Percentiles rank a stretch among this genome's conserved stretches.
Conservation (phyloP, 2,329 filamentous ascomycete species). For the Alternaria alternata region DNA sequence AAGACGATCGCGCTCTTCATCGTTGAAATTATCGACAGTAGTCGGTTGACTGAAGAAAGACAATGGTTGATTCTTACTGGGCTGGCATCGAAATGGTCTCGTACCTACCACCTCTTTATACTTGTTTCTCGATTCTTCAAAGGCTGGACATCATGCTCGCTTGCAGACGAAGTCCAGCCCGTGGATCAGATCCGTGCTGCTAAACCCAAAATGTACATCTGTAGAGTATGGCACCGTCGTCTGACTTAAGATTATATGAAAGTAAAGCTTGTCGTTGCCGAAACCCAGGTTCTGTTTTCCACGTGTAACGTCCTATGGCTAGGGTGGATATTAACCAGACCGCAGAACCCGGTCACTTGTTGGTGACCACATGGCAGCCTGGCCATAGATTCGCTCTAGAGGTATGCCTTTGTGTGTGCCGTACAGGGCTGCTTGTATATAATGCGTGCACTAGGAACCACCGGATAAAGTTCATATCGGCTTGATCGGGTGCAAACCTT, state of each 20-base stretch:
- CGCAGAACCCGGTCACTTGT: neutral
- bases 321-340: conserved; percentile 15
- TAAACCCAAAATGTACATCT: neutral
- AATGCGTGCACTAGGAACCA: conserved; percentile 8
- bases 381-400: neutral
- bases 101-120: conserved; percentile 7
- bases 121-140: neutral
- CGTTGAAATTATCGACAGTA: neutral
- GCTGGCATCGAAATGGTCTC: neutral
- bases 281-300: conserved; percentile 7
- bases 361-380: conserved; percentile 1
- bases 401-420: neutral
- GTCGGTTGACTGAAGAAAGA: neutral
- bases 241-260: conserved; percentile 19
- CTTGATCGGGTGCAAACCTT: neutral
- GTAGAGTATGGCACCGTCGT: conserved; percentile 5
- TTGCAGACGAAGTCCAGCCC: neutral
- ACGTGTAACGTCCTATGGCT: conserved; percentile 3
- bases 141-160: neutral
- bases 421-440: conserved; percentile 5
- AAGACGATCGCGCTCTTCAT: conserved; percentile 14
- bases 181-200: neutral
- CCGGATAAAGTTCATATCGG: conserved; percentile 11
- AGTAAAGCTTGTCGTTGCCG: conserved; percentile 16
- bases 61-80: neutral